Evolutionary conservation across 192 early-diverging fungal species (phyloP), one percentile per base, ranked within the genome.

Genomic region (Backusella tuberculispora): DNA sequence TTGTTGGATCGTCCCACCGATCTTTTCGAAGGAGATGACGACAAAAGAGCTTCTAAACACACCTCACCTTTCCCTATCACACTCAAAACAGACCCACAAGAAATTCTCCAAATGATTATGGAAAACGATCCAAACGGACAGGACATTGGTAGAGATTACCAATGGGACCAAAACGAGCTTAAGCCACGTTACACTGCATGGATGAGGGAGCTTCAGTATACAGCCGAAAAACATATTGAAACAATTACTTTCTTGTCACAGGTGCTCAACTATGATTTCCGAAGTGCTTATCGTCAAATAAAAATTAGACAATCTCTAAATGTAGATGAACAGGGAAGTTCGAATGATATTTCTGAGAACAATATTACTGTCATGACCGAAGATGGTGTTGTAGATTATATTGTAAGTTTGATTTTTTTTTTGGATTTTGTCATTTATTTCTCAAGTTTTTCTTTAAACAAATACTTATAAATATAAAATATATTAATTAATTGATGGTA

Each of bases 181-280:
- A 65, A 44, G 19, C 79, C 79, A 10, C 74, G 81, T 5, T 83
- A 79, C 42, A 76, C 81, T 6, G 72, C 74, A 26, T 83, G 81
- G 81, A 83, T 83, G 81, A 74, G 78, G 5, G 81, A 83, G 47
- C 53, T 83, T 38, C 72, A 76, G 19, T 79, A 74, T 56, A 83
- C 77, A 0, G 75, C 76, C 1, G 81, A 83, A 42, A 67, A 73
- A 14, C 72, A 79, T 26, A 83, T 83, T 19, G 81, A 83, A 41
- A 75, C 81, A 15, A 79, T 83, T 44, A 83, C 81, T 0, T 83
- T 78, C 37, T 48, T 83, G 38, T 71, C 81, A 4, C 77, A 78
- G 43, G 77, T 83, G 1, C 48, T 83, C n/a, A 78, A 74, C 63
- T 83, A 83, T 45, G 68, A 78, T 56, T 83, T 83, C 66, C 63